Conservation (phyloP, 306 rosid genomes). For the Erythrophleum fordii region DNA sequence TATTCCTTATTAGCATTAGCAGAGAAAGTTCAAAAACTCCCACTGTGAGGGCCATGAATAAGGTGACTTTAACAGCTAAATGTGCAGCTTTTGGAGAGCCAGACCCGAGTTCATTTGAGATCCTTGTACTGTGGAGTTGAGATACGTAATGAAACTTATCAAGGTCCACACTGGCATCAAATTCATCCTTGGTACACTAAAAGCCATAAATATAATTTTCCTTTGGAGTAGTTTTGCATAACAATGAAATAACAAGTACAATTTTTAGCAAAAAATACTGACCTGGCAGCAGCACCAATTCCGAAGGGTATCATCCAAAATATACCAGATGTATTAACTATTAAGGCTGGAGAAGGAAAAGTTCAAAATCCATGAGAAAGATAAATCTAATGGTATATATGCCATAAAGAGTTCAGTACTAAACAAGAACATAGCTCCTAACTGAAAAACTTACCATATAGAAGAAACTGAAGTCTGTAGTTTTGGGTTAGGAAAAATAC, state of each 20-base stretch:
- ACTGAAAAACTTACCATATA: slow-evolving; percentile 49
- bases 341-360: slow-evolving; percentile 37
- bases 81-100: slow-evolving; percentile 63
- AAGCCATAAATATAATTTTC: not conserved
- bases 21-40: slow-evolving; percentile 52
- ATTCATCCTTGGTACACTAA: not conserved
- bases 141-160: slow-evolving; percentile 5
- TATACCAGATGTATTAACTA: slow-evolving; percentile 57
- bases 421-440: not conserved
- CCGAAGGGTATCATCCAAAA: slow-evolving; percentile 82
- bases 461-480: slow-evolving; percentile 71
- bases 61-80: slow-evolving; percentile 61
- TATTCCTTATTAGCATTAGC: slow-evolving; percentile 53
- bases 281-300: slow-evolving; percentile 76
- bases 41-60: slow-evolving; percentile 45
- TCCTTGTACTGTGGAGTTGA: slow-evolving; percentile 59
- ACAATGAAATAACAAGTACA: not conserved
- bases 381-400: not conserved
- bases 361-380: not conserved
- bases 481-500: slow-evolving; percentile 62
- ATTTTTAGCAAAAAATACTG: slow-evolving; percentile 33
- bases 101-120: slow-evolving; percentile 82
- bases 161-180: slow-evolving; percentile 5
- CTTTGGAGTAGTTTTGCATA: not conserved
- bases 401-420: not conserved